Conservation (phyloP, 345 rosid genomes). For the Mallotus nudiflorus region DNA sequence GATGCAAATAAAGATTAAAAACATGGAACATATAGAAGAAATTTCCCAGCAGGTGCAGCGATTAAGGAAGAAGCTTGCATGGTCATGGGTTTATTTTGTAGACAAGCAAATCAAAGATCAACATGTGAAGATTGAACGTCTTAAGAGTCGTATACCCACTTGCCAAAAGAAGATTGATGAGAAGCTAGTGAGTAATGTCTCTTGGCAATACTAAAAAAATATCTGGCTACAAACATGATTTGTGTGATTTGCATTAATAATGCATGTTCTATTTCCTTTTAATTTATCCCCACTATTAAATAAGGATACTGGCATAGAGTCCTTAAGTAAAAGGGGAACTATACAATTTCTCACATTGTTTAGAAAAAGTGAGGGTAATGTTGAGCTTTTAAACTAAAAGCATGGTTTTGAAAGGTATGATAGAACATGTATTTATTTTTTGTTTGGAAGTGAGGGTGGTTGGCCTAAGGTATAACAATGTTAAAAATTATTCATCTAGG, state of each 20-base stretch:
- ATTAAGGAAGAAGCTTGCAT: conserved; percentile 82
- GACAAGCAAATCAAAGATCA: conserved; percentile 72
- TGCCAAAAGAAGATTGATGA: conserved; percentile 91
- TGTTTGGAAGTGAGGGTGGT: too few relatives aligned
- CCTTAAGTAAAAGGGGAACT: too few relatives aligned
- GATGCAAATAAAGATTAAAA: conserved; percentile 69
- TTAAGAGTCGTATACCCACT: conserved; percentile 75
- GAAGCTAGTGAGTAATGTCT: conserved; percentile 58
- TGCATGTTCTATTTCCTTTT: not conserved
- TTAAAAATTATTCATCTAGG: too few relatives aligned
- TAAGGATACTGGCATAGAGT: not conserved
- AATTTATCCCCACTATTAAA: not conserved
- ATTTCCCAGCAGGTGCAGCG: conserved; percentile 69
- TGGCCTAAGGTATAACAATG: too few relatives aligned
- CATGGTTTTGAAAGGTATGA: too few relatives aligned
- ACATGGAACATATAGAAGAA: conserved; percentile 87
- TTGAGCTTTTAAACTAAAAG: too few relatives aligned
- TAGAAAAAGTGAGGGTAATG: too few relatives aligned
- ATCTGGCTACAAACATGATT: not conserved
- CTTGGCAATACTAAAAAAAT: conserved; percentile 1
- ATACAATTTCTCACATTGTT: too few relatives aligned
- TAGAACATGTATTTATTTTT: too few relatives aligned
- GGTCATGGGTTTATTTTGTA: conserved; percentile 91
- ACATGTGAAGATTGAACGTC: conserved; percentile 51
- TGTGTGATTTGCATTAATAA: not conserved